Evolutionary conservation across 1,284 basidiomycete species (phyloP), one percentile per base, ranked within the genome.

Genomic region (Sparassis latifolia): DNA sequence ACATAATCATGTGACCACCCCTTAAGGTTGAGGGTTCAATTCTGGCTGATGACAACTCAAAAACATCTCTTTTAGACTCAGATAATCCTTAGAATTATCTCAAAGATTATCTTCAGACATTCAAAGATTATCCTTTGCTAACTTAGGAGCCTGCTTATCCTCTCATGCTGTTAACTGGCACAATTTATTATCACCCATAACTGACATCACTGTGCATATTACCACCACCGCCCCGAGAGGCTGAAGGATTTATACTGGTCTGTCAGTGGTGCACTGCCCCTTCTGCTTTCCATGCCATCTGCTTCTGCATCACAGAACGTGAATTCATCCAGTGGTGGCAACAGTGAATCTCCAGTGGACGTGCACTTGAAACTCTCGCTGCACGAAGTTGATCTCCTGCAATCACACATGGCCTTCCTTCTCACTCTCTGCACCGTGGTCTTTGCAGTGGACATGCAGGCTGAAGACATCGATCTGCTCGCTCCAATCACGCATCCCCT

Each of bases 211-310:
- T 20, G 20, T 20, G 20, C 20, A 20, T 20, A 20, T 20, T 20
- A 97, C 65, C 72, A 80, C 32, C 87, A 91, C 65, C 81, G 96
- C 33, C 69, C 92, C 41, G 86, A 92, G 61, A 83, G 84, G 51
- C 80, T 98, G 49, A 80, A 85, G 57, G 84, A 89, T 61, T 77
- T 90, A 69, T 96, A 92, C 69, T 97, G 95, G 94, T 73, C 82
- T n/a, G 80, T 83, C 10, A 93, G 92, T n/a, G 94, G 91, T n/a
- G 86, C 90, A 2, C 71, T 97, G 2, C 86, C 90, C 0, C 86
- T 92, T 54, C 76, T 96, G 20, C 79, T 97, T 40, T 80, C 82
- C 41, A 80, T 84, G 32, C 52, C 62, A 65, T 76, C 52, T 10
- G 55, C 50, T 6, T 33, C 50, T 4, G 9, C 35, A 9, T n/a